These are phyloP conservation scores for Lathyrus tuberosus DNA, from an alignment of 306 rosid species.

Conservation along the genomic window DNA sequence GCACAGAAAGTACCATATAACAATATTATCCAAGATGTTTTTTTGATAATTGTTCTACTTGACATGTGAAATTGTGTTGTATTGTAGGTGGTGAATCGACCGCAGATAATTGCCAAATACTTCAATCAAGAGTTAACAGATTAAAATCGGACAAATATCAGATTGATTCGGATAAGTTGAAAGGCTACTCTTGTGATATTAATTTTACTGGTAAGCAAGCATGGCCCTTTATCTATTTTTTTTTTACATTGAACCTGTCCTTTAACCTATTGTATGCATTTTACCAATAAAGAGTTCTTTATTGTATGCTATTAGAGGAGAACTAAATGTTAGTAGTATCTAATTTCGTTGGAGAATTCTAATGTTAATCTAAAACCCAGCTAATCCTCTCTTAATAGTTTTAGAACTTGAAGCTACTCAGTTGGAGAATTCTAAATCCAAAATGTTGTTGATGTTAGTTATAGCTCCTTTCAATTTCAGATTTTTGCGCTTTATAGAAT, in stretches of 20 bases:
- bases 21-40: background rate
- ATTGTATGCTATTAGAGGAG: background rate
- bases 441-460: background rate
- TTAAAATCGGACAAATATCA: conserved; percentile 71
- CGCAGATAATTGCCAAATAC: conserved; percentile 87
- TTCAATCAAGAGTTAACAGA: conserved; percentile 91
- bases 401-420: background rate
- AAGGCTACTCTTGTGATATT: conserved; percentile 52
- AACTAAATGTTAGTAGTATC: conserved; percentile 2
- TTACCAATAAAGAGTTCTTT: background rate
- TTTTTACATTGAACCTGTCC: conserved; percentile 11
- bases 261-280: too few species aligned
- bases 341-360: too few species aligned
- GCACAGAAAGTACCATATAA: background rate
- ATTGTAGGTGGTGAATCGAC: conserved; percentile 84
- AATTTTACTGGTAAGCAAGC: conserved; percentile 73
- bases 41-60: conserved; percentile 30
- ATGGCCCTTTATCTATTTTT: conserved; percentile 10
- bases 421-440: conserved; percentile 17
- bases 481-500: background rate
- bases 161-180: conserved; percentile 62
- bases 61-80: conserved; percentile 36
- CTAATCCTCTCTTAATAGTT: too few species aligned
- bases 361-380: too few species aligned
- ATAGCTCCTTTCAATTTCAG: background rate